Base-by-base conservation (phyloP, 169 alveolate species). In the Plasmodium sp. region DNA sequence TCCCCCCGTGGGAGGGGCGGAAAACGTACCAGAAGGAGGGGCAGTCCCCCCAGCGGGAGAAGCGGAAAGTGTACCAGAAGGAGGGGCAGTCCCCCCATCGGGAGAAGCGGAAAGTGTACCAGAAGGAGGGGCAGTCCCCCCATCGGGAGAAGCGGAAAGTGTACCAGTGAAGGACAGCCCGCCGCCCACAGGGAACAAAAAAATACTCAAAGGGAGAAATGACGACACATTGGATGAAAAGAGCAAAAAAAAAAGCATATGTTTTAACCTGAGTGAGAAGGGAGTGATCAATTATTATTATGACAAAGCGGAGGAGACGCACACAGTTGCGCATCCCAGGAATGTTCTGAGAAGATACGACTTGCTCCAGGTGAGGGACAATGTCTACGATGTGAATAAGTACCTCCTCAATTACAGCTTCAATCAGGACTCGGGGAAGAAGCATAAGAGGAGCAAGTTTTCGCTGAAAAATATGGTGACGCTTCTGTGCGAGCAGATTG, bases 381-480 rank as follows among this genome's bases (percentile, higher is more conserved):
- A 77, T 31, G 58, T 41, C 10, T 75, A n/a, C 45, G 51, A 75
- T 22, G 67, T 86, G 48, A 86, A 75, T 5, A 86, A 48, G n/a
- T 75, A 86, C 34, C 71, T 75, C 31, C 67, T 86, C 22, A 77
- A 77, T 86, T 86, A 86, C 81, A 77, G 81, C 67, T 36, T 75
- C 7, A 48, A 45, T 86, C 80, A 86, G 16, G 86, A 86, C 12
- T 18, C 6, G 31, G 72, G 71, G 80, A 75, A 79, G 54, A 86
- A 58, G 45, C 41, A 84, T 72, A 84, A 72, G 79, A 84, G 72
- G 79, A 84, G 72, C 34, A 86, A 77, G 9, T 54, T 54, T 36
- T 75, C 77, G 58, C 45, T 86, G 16, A 86, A 77, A 77, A 86
- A 86, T 86, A 79, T 86, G 5, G 93, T 86, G 43, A 22, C 41